Evolutionary conservation across 164 flowering plant genomes (phyloP).

Genomic region (Kalanchoe fedtschenkoi): DNA sequence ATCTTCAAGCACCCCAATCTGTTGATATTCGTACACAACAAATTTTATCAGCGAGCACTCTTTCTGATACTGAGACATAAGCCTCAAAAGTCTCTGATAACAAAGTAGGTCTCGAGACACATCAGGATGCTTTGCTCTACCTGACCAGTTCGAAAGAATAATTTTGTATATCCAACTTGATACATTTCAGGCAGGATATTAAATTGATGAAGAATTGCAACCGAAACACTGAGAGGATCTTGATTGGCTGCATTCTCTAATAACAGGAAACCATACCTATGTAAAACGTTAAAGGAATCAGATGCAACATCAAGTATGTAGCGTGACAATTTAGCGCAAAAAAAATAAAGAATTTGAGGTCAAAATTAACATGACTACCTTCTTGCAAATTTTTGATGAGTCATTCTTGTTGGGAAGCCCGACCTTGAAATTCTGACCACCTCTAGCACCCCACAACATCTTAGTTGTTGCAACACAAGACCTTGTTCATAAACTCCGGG

Average conservation of each 20-base stretch:
- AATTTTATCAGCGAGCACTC: background rate
- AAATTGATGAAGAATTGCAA: conserved; percentile 96
- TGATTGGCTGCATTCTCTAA: conserved; percentile 70
- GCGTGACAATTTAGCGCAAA: background rate
- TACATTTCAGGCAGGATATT: conserved; percentile 92
- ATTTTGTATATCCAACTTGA: conserved; percentile 97
- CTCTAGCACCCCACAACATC: conserved; percentile 97
- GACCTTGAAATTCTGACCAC: conserved; percentile 94
- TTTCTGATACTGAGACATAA: background rate
- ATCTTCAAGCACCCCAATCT: conserved; percentile 98
- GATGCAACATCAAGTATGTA: background rate
- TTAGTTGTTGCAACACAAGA: conserved; percentile 82
- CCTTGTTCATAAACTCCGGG: conserved; percentile 81
- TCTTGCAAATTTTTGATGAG: conserved; percentile 94
- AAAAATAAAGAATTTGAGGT: background rate
- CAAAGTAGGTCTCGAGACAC: background rate
- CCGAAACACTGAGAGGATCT: conserved; percentile 95
- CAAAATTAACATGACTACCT: conserved; percentile 31
- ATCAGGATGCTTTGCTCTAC: conserved; percentile 19
- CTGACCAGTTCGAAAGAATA: conserved; percentile 99
- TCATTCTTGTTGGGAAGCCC: conserved; percentile 94
- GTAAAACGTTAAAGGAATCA: background rate
- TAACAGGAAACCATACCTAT: conserved; percentile 92
- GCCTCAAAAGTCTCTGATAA: background rate
- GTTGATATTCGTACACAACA: conserved; percentile 9